Evolutionary conservation across 2,329 filamentous ascomycete genomes (phyloP).

Genomic region (Xylariaceae sp.): DNA sequence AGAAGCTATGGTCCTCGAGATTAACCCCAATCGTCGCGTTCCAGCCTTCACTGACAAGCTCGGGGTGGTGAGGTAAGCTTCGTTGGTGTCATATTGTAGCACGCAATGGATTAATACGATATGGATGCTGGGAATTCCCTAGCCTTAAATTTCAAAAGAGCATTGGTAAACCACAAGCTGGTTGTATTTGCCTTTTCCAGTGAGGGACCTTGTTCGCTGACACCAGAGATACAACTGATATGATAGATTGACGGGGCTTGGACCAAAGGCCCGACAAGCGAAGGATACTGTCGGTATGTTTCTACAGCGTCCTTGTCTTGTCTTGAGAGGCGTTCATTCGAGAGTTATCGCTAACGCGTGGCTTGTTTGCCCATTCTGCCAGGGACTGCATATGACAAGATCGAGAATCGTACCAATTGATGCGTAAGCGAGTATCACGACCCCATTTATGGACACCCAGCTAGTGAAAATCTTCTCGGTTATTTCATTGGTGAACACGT

Average conservation of each 20-base stretch:
- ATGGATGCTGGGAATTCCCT: conserved; percentile 76
- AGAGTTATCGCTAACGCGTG: neutral
- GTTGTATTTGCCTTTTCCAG: neutral
- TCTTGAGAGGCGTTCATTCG: neutral
- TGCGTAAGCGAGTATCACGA: conserved; percentile 82
- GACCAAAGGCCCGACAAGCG: conserved; percentile 7
- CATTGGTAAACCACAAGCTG: conserved; percentile 33
- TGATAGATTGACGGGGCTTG: conserved; percentile 17
- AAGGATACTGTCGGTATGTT: conserved; percentile 15
- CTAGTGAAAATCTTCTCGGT: conserved; percentile 53
- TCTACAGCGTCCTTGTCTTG: neutral
- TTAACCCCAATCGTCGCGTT: conserved; percentile 90
- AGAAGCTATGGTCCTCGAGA: conserved; percentile 77
- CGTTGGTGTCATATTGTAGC: conserved; percentile 79
- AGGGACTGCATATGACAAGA: conserved; percentile 54
- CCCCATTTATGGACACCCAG: conserved; percentile 69
- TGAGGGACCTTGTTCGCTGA: conserved; percentile 35
- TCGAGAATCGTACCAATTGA: conserved; percentile 75
- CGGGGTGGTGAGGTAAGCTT: conserved; percentile 66
- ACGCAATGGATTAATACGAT: conserved; percentile 78
- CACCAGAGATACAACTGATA: conserved; percentile 39
- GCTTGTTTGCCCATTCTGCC: neutral
- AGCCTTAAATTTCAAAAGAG: conserved; percentile 37
- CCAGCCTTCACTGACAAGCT: conserved; percentile 79
- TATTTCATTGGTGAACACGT: conserved; percentile 64